Percentiles rank a stretch among this genome's conserved stretches.
These are phyloP conservation scores for Ceratocystis albifundus DNA, from an alignment of 2,329 filamentous ascomycete genomes.

Conservation along the genomic window DNA sequence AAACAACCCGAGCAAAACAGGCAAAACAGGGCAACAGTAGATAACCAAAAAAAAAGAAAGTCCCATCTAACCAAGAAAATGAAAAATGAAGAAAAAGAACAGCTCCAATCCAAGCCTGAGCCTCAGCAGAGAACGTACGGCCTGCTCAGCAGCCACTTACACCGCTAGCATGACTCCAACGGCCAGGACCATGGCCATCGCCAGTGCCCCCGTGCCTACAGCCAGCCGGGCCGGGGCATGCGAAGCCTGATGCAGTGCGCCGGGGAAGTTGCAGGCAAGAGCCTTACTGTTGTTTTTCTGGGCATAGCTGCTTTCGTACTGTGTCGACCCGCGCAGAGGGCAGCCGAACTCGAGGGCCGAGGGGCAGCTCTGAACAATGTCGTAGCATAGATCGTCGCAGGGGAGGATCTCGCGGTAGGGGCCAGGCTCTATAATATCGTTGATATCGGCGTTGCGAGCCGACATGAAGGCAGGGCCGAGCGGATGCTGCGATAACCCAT, in stretches of 20 bases:
- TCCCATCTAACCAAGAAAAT: not conserved
- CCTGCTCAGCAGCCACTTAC: not conserved
- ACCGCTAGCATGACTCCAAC: not conserved
- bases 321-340: constrained; percentile 38
- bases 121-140: not conserved
- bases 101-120: not conserved
- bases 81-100: not conserved
- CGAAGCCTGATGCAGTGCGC: constrained; percentile 22
- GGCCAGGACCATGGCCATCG: not conserved
- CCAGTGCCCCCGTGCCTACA: constrained; percentile 5
- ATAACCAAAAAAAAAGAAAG: not conserved
- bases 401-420: constrained; percentile 91
- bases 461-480: constrained; percentile 31
- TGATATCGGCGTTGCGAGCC: constrained; percentile 63
- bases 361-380: constrained; percentile 75
- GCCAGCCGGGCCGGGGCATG: not conserved
- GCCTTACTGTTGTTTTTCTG: constrained; percentile 26
- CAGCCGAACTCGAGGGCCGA: constrained; percentile 64
- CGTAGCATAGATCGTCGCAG: constrained; percentile 77
- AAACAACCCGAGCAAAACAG: not conserved
- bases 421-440: constrained; percentile 59
- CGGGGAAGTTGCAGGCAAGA: constrained; percentile 31
- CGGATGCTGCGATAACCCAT: constrained; percentile 29
- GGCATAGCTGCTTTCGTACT: constrained; percentile 33
- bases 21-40: not conserved